Percentiles rank a stretch among this genome's conserved stretches.
Conservation (phyloP, 2,329 filamentous ascomycete genomes). For the Sporothrix variecibatus region DNA sequence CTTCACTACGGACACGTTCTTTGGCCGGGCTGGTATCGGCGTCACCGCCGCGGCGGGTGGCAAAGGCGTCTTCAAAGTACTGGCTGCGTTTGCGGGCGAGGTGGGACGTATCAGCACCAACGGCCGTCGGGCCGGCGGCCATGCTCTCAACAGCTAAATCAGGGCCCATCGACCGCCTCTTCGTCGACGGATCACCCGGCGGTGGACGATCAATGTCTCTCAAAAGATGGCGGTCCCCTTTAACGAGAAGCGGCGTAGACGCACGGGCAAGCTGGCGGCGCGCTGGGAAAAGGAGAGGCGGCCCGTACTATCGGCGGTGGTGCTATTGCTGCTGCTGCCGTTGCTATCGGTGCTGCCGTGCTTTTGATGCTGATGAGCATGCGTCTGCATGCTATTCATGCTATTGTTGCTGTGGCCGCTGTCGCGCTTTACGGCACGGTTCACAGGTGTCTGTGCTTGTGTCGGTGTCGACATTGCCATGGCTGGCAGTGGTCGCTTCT, state of each 20-base stretch:
- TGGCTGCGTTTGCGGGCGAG: conserved; percentile 40
- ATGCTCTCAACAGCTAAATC: neutral
- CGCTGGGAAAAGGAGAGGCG: conserved; percentile 29
- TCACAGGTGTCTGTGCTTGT: neutral
- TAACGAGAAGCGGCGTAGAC: conserved; percentile 38
- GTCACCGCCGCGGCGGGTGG: conserved; percentile 33
- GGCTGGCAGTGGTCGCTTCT: neutral
- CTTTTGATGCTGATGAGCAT: neutral
- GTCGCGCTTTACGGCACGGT: neutral
- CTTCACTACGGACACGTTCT: conserved; percentile 55
- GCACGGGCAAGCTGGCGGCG: conserved; percentile 14
- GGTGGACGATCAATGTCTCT: conserved; percentile 44
- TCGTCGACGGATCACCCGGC: conserved; percentile 43
- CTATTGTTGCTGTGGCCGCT: conserved; percentile 2
- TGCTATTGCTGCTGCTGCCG: neutral
- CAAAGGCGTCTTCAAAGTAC: conserved; percentile 52
- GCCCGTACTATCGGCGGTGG: neutral
- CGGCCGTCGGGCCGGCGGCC: neutral
- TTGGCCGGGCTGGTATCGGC: conserved; percentile 40
- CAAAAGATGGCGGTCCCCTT: conserved; percentile 41
- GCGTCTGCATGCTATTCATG: neutral
- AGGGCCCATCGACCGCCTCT: conserved; percentile 33
- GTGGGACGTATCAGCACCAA: neutral
- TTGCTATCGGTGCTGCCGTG: neutral
- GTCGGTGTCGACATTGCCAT: neutral